Evolutionary conservation across 257 asterid genomes (phyloP), one percentile per base, ranked within the genome.

Genomic region (Solanum pinnatisectum): DNA sequence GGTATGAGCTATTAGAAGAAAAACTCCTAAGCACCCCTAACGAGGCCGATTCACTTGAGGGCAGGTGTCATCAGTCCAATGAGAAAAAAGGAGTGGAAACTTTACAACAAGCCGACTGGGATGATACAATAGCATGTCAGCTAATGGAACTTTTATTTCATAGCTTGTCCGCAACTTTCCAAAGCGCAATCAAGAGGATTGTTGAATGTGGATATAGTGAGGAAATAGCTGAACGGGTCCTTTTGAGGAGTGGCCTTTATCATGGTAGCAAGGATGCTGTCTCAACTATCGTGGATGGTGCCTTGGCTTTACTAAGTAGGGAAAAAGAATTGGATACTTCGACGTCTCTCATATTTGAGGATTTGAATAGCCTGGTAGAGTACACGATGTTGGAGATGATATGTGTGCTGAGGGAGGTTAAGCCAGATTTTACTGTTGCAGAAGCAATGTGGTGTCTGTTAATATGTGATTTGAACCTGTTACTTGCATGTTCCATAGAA

Each of bases 361-460:
- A 92, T 65, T 88, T 96, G 70, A 92, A 91, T 87, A 89, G 86
- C 89, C 89, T 95, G 67, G 98, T 93, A 5, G 91, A 90, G 72
- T 95, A 92, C 92, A 95, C 94, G 3, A 63, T 94, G 72, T 89
- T 92, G 44, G 98, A 94, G 90, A 94, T 94, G 98, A 83, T 94
- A 77, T 90, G 90, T 39, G 94, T 93, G 42, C 91, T 94, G 87
- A 92, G 91, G 59, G 96, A 93, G 91, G 89, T 93, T 78, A 89
- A 91, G 90, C 94, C 95, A 2, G 78, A 60, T 11, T 77, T 91
- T 87, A 90, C 92, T 20, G 84, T 94, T 60, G 89, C 90, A 3
- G 94, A 94, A 82, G 93, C 94, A 32, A 93, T 93, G 98, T 94
- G 96, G 96, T 88, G 91, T 88, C 90, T 94, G 25, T 89, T 94